Conservation (phyloP, 1,284 basidiomycete species). For the Naganishia sp. region DNA sequence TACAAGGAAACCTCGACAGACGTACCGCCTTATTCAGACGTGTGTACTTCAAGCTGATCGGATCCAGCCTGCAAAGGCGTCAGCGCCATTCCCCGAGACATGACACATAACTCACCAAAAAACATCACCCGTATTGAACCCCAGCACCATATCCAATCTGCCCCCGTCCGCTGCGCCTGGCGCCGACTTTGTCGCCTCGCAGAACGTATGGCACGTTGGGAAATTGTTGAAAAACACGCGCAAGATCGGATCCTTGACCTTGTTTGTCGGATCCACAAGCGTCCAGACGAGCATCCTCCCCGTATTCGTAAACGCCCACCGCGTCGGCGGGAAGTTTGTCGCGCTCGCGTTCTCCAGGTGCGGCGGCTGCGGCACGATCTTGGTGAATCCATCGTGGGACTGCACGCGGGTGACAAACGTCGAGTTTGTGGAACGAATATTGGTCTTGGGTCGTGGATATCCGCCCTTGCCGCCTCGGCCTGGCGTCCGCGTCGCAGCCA, state of each 20-base stretch:
- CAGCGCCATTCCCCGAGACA: background rate
- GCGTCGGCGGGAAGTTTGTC: constrained; percentile 36
- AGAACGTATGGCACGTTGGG: constrained; percentile 87
- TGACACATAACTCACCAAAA: constrained; percentile 71
- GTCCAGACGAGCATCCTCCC: constrained; percentile 31
- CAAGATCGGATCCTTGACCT: constrained; percentile 73
- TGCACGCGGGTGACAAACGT: constrained; percentile 85
- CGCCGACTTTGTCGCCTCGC: constrained; percentile 66
- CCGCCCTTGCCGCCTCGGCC: constrained; percentile 64
- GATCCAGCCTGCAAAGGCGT: constrained; percentile 60
- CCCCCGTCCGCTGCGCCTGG: constrained; percentile 46
- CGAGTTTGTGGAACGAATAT: constrained; percentile 80
- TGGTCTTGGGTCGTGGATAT: constrained; percentile 75
- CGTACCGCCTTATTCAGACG: constrained; percentile 86
- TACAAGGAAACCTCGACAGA: constrained; percentile 30
- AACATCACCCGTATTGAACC: constrained; percentile 88
- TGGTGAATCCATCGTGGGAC: constrained; percentile 71
- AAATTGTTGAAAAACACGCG: constrained; percentile 80
- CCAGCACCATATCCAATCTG: constrained; percentile 80
- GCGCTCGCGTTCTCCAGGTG: constrained; percentile 42
- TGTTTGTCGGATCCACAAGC: constrained; percentile 27
- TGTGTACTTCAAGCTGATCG: constrained; percentile 69
- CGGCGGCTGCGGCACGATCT: constrained; percentile 57
- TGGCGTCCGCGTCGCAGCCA: constrained; percentile 49
- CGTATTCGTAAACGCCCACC: constrained; percentile 33